These are phyloP conservation scores for Nicotiana noctiflora DNA, from an alignment of 257 asterid species.

Conservation along the genomic window DNA sequence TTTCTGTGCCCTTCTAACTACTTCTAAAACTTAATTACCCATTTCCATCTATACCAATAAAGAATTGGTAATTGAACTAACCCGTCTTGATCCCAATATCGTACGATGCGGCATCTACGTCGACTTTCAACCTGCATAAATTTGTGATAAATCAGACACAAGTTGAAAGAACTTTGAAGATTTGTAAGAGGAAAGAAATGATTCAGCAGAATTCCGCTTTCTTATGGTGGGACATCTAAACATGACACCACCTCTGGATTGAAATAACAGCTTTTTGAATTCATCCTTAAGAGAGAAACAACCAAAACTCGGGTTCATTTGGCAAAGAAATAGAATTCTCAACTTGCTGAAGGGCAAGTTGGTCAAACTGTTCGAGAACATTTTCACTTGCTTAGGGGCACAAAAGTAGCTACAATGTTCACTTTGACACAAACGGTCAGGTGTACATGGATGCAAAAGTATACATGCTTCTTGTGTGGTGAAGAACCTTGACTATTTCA, in stretches of 20 bases:
- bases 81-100: constrained; percentile 96
- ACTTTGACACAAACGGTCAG: neutral
- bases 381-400: neutral
- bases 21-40: neutral
- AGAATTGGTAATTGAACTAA: constrained; percentile 21
- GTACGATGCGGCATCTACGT: constrained; percentile 75
- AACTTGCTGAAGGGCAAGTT: neutral
- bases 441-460: neutral
- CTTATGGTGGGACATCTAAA: neutral
- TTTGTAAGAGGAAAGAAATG: neutral
- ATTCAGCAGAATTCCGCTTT: neutral
- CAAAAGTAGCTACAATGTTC: neutral
- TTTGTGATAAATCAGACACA: constrained; percentile 14
- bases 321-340: neutral
- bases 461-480: neutral
- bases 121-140: constrained; percentile 83
- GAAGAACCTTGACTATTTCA: neutral
- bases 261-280: constrained; percentile 2
- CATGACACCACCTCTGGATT: neutral
- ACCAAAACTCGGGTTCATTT: neutral
- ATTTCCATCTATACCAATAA: neutral
- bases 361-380: neutral
- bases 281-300: neutral
- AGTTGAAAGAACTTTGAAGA: neutral
- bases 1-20: neutral